Conservation (phyloP, 495 filamentous ascomycete species). For the Hypoxylon perforatum region DNA sequence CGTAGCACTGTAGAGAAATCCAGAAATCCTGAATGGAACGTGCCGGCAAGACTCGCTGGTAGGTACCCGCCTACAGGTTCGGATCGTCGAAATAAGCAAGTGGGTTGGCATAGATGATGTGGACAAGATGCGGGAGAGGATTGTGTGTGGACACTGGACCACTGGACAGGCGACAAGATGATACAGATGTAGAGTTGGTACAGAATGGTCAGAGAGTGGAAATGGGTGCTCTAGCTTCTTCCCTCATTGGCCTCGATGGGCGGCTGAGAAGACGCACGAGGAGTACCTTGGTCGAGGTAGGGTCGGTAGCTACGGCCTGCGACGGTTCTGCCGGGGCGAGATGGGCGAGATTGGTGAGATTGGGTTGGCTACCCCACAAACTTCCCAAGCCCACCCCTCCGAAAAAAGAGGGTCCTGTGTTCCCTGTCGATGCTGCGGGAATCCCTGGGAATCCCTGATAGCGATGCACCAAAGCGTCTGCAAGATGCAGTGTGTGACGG, state of each 20-base stretch:
- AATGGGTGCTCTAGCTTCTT: too few species aligned
- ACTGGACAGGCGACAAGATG: too few species aligned
- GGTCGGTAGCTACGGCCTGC: slow-evolving; percentile 42
- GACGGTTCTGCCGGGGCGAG: slow-evolving; percentile 29
- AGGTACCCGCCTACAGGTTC: slow-evolving; percentile 38
- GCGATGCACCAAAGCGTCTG: slow-evolving; percentile 21
- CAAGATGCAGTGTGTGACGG: slow-evolving; percentile 29
- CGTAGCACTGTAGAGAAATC: too few species aligned
- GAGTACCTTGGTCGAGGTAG: slow-evolving; percentile 32
- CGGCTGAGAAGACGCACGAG: slow-evolving; percentile 40
- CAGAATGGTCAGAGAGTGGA: too few species aligned
- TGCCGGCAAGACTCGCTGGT: slow-evolving; percentile 39
- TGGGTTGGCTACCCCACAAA: slow-evolving; percentile 44
- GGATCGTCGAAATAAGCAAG: slow-evolving; percentile 45
- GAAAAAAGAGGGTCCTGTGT: background rate
- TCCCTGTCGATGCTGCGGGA: slow-evolving; percentile 10
- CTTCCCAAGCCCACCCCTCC: slow-evolving; percentile 21
- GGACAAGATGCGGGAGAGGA: slow-evolving; percentile 1
- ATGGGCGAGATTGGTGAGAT: slow-evolving; percentile 35
- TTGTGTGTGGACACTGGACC: too few species aligned
- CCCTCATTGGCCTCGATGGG: slow-evolving; percentile 22
- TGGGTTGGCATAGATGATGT: slow-evolving; percentile 33
- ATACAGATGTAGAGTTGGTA: too few species aligned
- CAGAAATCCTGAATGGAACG: slow-evolving; percentile 20
- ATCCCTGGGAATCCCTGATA: slow-evolving; percentile 29